Base-by-base conservation (phyloP, 2,329 filamentous ascomycete species). In the Trichoderma lentiforme region DNA sequence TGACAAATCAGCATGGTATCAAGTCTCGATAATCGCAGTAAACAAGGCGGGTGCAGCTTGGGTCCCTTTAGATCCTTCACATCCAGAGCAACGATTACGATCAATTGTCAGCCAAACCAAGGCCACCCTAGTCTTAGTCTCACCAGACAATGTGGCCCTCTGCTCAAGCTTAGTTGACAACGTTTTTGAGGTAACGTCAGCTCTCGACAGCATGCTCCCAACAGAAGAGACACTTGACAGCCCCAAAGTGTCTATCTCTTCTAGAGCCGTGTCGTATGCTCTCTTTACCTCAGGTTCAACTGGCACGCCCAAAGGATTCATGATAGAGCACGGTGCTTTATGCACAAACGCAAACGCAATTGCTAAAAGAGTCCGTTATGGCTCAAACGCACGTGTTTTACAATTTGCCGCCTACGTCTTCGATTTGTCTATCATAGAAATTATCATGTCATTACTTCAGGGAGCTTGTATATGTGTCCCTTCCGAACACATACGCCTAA, bases 351-450 rank as follows among this genome's bases (percentile, higher is more conserved):
- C 39, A 3, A 69, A n/a, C 2, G 63, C 15, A 11, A 51, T 69
- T 26, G 56, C 43, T 14, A 70, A 70, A 14, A 69, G 70, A 1
- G 11, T 70, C 3, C 47, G 18, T 6, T 12, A 61, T 15, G 18
- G 21, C 15, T 24, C 30, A 36, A 57, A 62, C 2, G 70, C 32
- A 14, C 70, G 70, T 4, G 24, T 70, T 6, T n/a, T 72, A 4
- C 70, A 72, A 8, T 72, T 72, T 39, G 18, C 70, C 3, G 64
- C 70, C 2, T 70, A 56, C 7, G 57, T 63, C 8, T 72, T 74
- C 7, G 73, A 75, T 4, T 28, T 70, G 3, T 69, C 70, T 56
- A 51, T 73, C 9, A n/a, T 62, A n/a, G 72, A 73, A 34, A 73
- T 73, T 12, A 28, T 73, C 43, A 24, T 63, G 36, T 62, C 72